Percentiles rank a stretch among this genome's conserved stretches.
Conservation (phyloP, 2,329 filamentous ascomycete species). For the Ophiosphaerella herpotricha region DNA sequence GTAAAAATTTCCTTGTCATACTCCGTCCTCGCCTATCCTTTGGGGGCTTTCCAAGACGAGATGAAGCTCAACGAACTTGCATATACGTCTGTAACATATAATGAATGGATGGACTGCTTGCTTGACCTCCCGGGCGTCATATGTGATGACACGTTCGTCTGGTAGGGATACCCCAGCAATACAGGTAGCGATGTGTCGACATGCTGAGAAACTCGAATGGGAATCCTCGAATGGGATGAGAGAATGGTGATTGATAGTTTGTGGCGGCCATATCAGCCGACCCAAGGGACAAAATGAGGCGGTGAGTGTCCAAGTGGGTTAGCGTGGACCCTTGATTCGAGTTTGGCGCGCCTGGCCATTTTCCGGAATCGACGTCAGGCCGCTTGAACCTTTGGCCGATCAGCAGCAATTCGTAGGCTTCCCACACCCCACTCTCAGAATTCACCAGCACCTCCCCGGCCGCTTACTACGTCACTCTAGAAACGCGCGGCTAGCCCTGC, state of each 20-base stretch:
- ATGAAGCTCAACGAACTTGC: slow-evolving; percentile 14
- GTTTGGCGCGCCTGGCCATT: slow-evolving; percentile 8
- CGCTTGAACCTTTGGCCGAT: slow-evolving; percentile 23
- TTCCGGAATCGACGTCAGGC: slow-evolving; percentile 21
- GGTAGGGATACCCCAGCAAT: slow-evolving; percentile 1
- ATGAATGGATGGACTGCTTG: slow-evolving; percentile 10
- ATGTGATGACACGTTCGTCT: not conserved
- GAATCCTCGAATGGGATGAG: too few species aligned
- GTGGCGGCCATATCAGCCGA: too few species aligned
- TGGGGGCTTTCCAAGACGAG: slow-evolving; percentile 20
- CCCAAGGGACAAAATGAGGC: not conserved
- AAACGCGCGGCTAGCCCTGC: slow-evolving; percentile 18
- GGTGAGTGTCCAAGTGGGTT: slow-evolving; percentile 8
- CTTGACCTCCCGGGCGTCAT: not conserved
- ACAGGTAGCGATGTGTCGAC: not conserved
- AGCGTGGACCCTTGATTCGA: slow-evolving; percentile 11
- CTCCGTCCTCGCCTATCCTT: slow-evolving; percentile 7
- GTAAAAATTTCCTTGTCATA: slow-evolving; percentile 14
- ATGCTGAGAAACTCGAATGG: not conserved
- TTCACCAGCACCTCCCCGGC: slow-evolving; percentile 17
- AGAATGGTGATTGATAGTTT: not conserved
- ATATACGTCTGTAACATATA: slow-evolving; percentile 22
- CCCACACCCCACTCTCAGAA: slow-evolving; percentile 18
- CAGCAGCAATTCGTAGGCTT: slow-evolving; percentile 14
- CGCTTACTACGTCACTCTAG: slow-evolving; percentile 22